These are phyloP conservation scores for Apophysomyces ossiformis DNA, from an alignment of 371 early-diverging fungal species.

Conservation along the genomic window DNA sequence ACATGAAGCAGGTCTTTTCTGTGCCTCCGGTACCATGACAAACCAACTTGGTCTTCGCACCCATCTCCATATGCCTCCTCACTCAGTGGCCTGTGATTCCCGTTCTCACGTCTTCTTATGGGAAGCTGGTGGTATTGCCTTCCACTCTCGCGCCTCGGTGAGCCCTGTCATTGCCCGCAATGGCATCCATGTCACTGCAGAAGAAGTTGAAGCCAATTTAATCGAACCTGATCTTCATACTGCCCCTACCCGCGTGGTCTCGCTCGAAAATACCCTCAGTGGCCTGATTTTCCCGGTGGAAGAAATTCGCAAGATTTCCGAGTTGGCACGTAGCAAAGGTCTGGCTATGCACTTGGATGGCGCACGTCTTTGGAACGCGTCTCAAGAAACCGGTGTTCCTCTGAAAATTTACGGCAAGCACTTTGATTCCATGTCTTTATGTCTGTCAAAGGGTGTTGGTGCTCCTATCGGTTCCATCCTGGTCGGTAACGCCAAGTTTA, in stretches of 20 bases:
- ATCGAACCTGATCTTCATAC: conserved; percentile 36
- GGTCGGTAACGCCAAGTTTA: conserved; percentile 62
- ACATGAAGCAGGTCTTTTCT: conserved; percentile 83
- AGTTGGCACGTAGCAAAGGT: conserved; percentile 53
- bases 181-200: conserved; percentile 69
- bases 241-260: conserved; percentile 80
- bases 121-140: conserved; percentile 86
- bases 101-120: conserved; percentile 81
- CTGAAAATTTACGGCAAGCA: conserved; percentile 69
- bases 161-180: conserved; percentile 65
- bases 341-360: conserved; percentile 87
- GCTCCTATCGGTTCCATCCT: conserved; percentile 91
- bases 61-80: conserved; percentile 72
- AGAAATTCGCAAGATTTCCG: conserved; percentile 70
- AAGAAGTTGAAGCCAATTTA: conserved; percentile 58
- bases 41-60: conserved; percentile 30
- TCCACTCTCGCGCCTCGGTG: conserved; percentile 76
- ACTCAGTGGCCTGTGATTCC: conserved; percentile 77
- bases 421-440: conserved; percentile 86
- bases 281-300: conserved; percentile 82
- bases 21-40: conserved; percentile 51
- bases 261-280: conserved; percentile 88
- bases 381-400: conserved; percentile 66
- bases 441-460: conserved; percentile 88
- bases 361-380: conserved; percentile 92